phyloP scores from a whole-genome alignment of 345 rosid genomes.

The Rhodamnia argentea region DNA sequence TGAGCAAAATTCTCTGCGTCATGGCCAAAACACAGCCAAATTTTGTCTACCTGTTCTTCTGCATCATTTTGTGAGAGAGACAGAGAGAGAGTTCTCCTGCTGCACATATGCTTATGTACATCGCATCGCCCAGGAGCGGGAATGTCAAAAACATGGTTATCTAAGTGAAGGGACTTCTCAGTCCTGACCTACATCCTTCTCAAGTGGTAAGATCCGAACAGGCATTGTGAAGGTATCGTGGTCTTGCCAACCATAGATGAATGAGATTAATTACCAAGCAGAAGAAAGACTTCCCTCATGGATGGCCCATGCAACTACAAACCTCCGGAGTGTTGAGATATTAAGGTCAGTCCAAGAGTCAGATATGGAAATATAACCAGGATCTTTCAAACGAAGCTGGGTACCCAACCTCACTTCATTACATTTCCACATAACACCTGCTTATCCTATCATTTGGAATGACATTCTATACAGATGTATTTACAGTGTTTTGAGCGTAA shows the following conservation, averaged over 20 bases:
- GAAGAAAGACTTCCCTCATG: background rate
- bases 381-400: background rate
- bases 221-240: background rate
- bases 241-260: background rate
- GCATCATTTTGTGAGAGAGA: background rate
- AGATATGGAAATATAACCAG: background rate
- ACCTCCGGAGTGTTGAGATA: background rate
- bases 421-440: background rate
- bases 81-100: background rate
- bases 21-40: background rate
- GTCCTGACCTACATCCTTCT: background rate
- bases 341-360: background rate
- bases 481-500: background rate
- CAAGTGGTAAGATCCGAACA: background rate
- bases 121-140: background rate
- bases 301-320: background rate
- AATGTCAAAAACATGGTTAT: background rate
- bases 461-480: background rate
- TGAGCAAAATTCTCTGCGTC: background rate
- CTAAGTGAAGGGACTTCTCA: background rate
- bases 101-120: background rate
- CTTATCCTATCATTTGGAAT: background rate
- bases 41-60: background rate
- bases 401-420: background rate
- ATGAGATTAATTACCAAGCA: background rate